Base-by-base conservation (phyloP, 495 filamentous ascomycete species). In the Evernia prunastri region DNA sequence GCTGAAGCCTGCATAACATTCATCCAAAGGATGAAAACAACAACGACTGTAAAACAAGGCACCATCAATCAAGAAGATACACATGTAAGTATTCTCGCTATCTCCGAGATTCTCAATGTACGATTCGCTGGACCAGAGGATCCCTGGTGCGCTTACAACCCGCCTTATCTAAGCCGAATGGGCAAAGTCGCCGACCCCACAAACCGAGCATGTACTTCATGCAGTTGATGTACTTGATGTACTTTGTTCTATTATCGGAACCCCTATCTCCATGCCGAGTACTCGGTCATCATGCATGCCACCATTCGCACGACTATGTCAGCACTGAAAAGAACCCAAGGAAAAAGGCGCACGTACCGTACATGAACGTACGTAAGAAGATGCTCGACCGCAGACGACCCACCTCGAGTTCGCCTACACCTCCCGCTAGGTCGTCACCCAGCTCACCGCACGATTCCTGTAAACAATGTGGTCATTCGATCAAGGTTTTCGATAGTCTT, bases 401-500 rank as follows among this genome's bases (percentile, higher is more conserved):
- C 27, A 18, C 11, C 51, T 54, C 10, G 1, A 17, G 10, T 5
- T 54, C 51, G 51, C 51, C 51, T 54, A 54, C 51, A 33, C 15
- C 15, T 54, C 51, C 29, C 29, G 29, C 17, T 7, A 7, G 17
- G 12, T 33, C 3, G 10, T 33, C 17, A 33, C 51, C n/a, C 29
- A 20, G 5, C 51, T 54, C 51, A 54, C 51, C 51, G 51, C 51
- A 54, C 27, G 51, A 54, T 20, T 33, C 15, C 23, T 33, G 51
- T 31, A 54, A 33, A 31, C 51, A 54, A 54, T 15, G 51, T 17
- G 11, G 29, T 54, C 51, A 20, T 31, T 17, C 27, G 15, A 33
- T 54, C 51, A 33, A 54, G 17, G 13, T 10, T 58, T 64, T 64
- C 62, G 62, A 51, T 64, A 64, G 62, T 59, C 56, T 27, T 53